Evolutionary conservation across 2,329 filamentous ascomycete species (phyloP), one percentile per base, ranked within the genome.

Genomic region (Fusarium denticulatum): DNA sequence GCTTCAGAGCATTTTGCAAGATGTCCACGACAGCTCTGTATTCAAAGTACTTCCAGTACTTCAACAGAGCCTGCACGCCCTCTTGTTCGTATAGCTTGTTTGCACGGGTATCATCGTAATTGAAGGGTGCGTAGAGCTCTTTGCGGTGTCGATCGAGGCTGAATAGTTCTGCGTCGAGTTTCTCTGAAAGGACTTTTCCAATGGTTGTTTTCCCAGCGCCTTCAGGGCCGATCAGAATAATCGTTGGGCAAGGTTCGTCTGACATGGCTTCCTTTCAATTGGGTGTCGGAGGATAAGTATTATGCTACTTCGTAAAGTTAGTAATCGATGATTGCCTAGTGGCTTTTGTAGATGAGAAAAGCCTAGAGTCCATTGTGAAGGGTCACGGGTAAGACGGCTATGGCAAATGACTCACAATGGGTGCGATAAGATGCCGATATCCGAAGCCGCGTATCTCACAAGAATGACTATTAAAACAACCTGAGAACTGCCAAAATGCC

Each of bases 111-210:
- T 46, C n/a, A 1, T 45, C 28, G 16, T 57, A 57, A 18, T 57
- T 0, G 5, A 57, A 57, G 0, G 28, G 37, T 1, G 39, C 39
- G 0, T 57, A 46, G 1, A 57, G 28, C n/a, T 57, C 39, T 16
- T 34, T 34, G 1, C 39, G 53, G 1, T 46, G 39, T 20, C 28
- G 20, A 45, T 57, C 53, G 4, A 57, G 28, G 4, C 39, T 46
- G 16, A 16, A 57, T 3, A 26, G 0, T 10, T 46, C n/a, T 26
- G 1, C 22, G 22, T 13, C 0, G 28, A 26, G 28, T 1, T 9
- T 22, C 1, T 57, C 22, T 15, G 53, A 6, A 5, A 57, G 53
- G 3, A 5, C 3, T 7, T 57, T 57, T 5, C 22, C 53, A 7
- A 57, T 26, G 0, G 39, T 34, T 18, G 53, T 26, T 24, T 57